Evolutionary conservation across 1,284 basidiomycete genomes (phyloP).

Genomic region (Boletus sp.): DNA sequence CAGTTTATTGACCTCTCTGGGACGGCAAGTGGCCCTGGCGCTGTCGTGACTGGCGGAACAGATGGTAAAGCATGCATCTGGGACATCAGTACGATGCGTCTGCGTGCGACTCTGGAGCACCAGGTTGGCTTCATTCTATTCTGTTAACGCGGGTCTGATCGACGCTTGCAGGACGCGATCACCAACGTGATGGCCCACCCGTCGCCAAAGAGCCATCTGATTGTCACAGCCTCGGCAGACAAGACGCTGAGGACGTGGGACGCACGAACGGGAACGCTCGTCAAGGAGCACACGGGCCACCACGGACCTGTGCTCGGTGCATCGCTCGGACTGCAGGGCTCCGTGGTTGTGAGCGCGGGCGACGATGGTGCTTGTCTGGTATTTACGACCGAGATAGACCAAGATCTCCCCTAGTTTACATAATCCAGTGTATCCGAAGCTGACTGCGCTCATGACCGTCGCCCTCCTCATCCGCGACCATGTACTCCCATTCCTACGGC

Average conservation of each 20-base stretch:
- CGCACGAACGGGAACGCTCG: slow-evolving; percentile 74
- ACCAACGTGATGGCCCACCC: slow-evolving; percentile 78
- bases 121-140: slow-evolving; percentile 47
- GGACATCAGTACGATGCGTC: slow-evolving; percentile 83
- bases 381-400: slow-evolving; percentile 58
- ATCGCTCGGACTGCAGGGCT: slow-evolving; percentile 63
- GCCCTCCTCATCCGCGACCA: slow-evolving; percentile 13
- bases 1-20: slow-evolving; percentile 79
- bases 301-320: slow-evolving; percentile 76
- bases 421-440: slow-evolving; percentile 21
- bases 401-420: slow-evolving; percentile 24
- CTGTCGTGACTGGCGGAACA: slow-evolving; percentile 85
- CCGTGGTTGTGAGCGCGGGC: slow-evolving; percentile 75
- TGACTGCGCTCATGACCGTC: not conserved
- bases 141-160: slow-evolving; percentile 1
- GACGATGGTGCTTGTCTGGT: slow-evolving; percentile 84
- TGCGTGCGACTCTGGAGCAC: slow-evolving; percentile 78
- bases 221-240: slow-evolving; percentile 86
- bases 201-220: slow-evolving; percentile 64
- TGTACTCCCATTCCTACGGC: slow-evolving; percentile 40
- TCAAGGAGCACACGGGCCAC: slow-evolving; percentile 85
- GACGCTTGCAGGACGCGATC: slow-evolving; percentile 67
- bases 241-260: slow-evolving; percentile 90
- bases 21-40: slow-evolving; percentile 49
- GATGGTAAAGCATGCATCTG: slow-evolving; percentile 94